Evolutionary conservation across 768 basidiomycete genomes (phyloP), one percentile per base, ranked within the genome.

Genomic region (Lyophyllum semitale): DNA sequence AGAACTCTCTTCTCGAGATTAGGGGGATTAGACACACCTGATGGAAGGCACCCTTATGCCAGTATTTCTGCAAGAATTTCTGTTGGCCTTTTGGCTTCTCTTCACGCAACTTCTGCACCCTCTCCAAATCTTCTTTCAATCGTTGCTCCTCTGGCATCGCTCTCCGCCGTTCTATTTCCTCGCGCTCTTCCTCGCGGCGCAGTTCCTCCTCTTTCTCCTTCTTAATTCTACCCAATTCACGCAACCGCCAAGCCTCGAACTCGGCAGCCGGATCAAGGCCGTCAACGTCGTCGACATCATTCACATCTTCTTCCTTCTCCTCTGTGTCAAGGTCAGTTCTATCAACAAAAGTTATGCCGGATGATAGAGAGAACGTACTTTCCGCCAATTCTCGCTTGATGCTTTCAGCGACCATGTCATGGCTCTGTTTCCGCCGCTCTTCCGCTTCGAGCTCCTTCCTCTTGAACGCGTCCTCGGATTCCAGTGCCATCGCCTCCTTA

Each of bases 41-140:
- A 70, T 97, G 94, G 79, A 98, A 99, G 56, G 96, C 97, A 63
- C 97, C 97, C 73, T 96, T 98, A 77, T 99, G 97, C 87, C 94
- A 98, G 69, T 97, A 99, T 73, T 97, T 98, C 70, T 98, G 95
- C 59, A 98, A 71, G 73, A 98, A 98, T 66, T 86, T 91, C 68
- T 94, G 91, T 59, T 91, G 82, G 3, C 92, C 93, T 67, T 97
- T 91, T 1, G 92, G 91, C 72, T 95, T 96, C 51, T 91, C 92
- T 51, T 88, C 88, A 53, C 97, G 80, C 29, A 83, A 74, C 68
- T 91, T 86, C 54, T 93, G 81, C 2, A 95, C 95, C 38, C 78
- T 84, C 68, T 92, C 95, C 57, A 95, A 66, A 69, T 99, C 97
- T 69, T 99, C 97, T 70, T 86, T 88, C 70, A 98, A 66, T 29